Evolutionary conservation across 805 yeast species (phyloP), one percentile per base, ranked within the genome.

Genomic region (Myxozyma sirexii): DNA sequence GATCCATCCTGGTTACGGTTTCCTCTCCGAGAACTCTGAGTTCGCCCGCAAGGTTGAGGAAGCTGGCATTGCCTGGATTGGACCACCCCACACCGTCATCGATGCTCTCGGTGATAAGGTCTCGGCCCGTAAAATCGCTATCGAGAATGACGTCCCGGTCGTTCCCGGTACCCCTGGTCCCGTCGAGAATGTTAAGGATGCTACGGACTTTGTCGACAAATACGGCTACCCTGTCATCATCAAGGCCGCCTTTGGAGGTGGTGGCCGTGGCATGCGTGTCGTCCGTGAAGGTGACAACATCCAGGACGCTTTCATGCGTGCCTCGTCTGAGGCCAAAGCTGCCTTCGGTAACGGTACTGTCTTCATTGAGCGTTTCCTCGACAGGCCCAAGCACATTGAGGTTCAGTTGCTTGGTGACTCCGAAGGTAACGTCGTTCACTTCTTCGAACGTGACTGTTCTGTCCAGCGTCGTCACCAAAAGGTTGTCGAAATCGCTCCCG

Each of bases 221-320:
- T 82, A 93, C 75, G 99, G 99, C 33, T 92, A 75, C 77, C 99
- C 99, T 7, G 98, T 94, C 50, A 93, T 93, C 76, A 91, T 93
- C 77, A 93, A 93, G 78, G 99, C 99, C 48, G 99, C 99, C 39
- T 94, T 88, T 72, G 99, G 99, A 75, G 99, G 99, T 78, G 99
- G 99, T 81, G 99, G 99, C 73, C 86, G 98, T 78, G 99, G 99
- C 83, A 94, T 93, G 98, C 86, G 99, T 79, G 99, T 93, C 53
- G 99, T 93, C 46, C 82, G 96, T 71, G 97, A 93, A 76, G 97
- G 97, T 70, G 99, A 94, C 69, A 90, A 86, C 74, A 84, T 93
- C 60, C 86, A 74, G 47, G 97, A 93, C 74, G 97, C 98, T 38
- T 93, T 94, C 79, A 77, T 81, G 70, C 87, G 99, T 77, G 98